Conservation (phyloP, 179 eudicot genomes). For the Nepenthes alata region DNA sequence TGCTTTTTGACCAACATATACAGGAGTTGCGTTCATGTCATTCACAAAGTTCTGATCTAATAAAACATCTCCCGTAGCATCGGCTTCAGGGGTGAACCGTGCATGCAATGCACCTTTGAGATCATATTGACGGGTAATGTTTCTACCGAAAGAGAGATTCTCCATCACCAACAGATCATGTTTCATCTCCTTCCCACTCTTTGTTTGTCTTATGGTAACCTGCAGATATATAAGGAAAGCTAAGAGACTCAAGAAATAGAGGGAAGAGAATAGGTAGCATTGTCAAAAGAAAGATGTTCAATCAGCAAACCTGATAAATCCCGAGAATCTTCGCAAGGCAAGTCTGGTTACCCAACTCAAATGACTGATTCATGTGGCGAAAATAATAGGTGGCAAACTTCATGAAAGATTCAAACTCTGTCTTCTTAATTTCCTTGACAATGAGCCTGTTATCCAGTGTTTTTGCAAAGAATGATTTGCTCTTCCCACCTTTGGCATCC, state of each 20-base stretch:
- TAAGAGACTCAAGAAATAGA: too few species aligned
- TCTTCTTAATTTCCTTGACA: slow-evolving; percentile 77
- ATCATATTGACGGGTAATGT: slow-evolving; percentile 62
- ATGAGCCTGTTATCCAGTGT: slow-evolving; percentile 81
- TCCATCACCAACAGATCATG: slow-evolving; percentile 91
- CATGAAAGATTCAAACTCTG: slow-evolving; percentile 68
- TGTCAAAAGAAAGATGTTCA: not conserved
- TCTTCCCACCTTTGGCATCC: slow-evolving; percentile 99
- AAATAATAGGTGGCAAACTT: slow-evolving; percentile 66
- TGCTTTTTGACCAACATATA: slow-evolving; percentile 55
- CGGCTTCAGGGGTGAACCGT: slow-evolving; percentile 46
- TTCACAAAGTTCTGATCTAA: slow-evolving; percentile 86
- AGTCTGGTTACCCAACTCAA: slow-evolving; percentile 61
- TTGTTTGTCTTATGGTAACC: slow-evolving; percentile 54
- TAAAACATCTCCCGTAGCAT: slow-evolving; percentile 71
- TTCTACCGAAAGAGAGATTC: slow-evolving; percentile 71
- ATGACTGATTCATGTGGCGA: slow-evolving; percentile 53
- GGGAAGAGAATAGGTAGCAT: too few species aligned
- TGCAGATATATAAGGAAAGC: slow-evolving; percentile 11
- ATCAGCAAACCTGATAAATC: slow-evolving; percentile 65
- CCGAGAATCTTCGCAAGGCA: slow-evolving; percentile 97
- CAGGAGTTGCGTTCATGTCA: slow-evolving; percentile 78
- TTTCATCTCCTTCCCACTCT: slow-evolving; percentile 57
- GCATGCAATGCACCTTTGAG: slow-evolving; percentile 90
- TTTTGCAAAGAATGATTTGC: slow-evolving; percentile 77